Conservation (phyloP, 2,329 filamentous ascomycete genomes). For the Arthrobotrys musiformis region DNA sequence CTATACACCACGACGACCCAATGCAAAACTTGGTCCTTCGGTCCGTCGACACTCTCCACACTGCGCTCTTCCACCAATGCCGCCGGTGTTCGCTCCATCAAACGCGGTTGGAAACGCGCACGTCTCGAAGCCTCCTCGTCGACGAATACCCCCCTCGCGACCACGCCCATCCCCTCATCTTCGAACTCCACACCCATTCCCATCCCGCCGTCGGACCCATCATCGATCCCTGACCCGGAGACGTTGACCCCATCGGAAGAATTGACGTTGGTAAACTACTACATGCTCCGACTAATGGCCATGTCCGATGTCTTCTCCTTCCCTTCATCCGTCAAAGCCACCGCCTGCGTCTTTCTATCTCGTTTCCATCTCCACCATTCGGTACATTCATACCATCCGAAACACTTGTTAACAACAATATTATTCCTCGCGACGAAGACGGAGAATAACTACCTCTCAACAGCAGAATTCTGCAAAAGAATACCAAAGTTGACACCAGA, state of each 20-base stretch:
- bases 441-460: constrained; percentile 80
- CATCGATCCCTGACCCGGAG: constrained; percentile 66
- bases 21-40: constrained; percentile 92
- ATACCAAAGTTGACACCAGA: constrained; percentile 72
- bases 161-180: constrained; percentile 59
- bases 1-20: constrained; percentile 90
- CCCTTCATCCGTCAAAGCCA: constrained; percentile 67
- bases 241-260: constrained; percentile 88
- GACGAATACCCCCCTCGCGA: constrained; percentile 59
- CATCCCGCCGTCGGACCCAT: constrained; percentile 60
- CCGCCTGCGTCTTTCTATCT: constrained; percentile 87
- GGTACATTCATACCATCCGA: constrained; percentile 94
- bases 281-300: constrained; percentile 65
- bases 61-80: constrained; percentile 82
- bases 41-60: constrained; percentile 74
- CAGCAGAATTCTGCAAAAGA: constrained; percentile 74
- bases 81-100: constrained; percentile 76
- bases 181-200: constrained; percentile 61
- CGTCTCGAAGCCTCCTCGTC: constrained; percentile 62
- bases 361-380: constrained; percentile 97
- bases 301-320: constrained; percentile 48
- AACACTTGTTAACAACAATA: constrained; percentile 86
- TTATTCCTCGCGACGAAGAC: constrained; percentile 95
- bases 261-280: constrained; percentile 81
- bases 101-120: constrained; percentile 68